Conservation (phyloP, 2,329 filamentous ascomycete genomes). For the Chaetomium olivaceum region DNA sequence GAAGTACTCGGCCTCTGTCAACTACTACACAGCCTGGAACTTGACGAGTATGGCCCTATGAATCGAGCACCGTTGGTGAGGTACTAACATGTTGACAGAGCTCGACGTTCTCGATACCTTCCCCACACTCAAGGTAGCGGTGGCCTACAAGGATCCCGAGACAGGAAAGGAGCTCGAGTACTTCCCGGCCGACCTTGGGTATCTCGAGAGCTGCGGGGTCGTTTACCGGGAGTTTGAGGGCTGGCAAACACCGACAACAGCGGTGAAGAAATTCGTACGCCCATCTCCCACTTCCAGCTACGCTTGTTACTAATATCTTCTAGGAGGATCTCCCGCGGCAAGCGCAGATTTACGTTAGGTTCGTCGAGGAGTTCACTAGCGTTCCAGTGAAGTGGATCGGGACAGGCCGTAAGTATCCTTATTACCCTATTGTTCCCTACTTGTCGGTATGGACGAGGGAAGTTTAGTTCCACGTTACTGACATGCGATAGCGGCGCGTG, state of each 20-base stretch:
- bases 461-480: background rate
- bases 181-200: constrained; percentile 64
- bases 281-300: background rate
- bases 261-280: constrained; percentile 54
- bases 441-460: no score
- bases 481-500: constrained; percentile 23
- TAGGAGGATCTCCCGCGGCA: constrained; percentile 60
- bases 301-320: constrained; percentile 17
- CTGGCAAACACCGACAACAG: constrained; percentile 66
- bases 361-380: constrained; percentile 65
- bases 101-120: constrained; percentile 75
- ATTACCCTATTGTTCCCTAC: no score
- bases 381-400: constrained; percentile 42
- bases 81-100: constrained; percentile 35
- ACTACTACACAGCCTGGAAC: constrained; percentile 66
- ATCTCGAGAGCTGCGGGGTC: constrained; percentile 61
- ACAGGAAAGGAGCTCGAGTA: constrained; percentile 53
- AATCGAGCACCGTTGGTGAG: background rate
- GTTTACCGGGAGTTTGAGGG: constrained; percentile 69
- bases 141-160: constrained; percentile 61
- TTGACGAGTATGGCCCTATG: constrained; percentile 45
- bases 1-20: constrained; percentile 63
- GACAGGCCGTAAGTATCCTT: constrained; percentile 30
- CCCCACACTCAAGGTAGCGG: constrained; percentile 70
- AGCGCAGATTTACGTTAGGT: constrained; percentile 64